Evolutionary conservation across 2,329 filamentous ascomycete genomes (phyloP), one percentile per base, ranked within the genome.

Genomic region (Zasmidium angulare): DNA sequence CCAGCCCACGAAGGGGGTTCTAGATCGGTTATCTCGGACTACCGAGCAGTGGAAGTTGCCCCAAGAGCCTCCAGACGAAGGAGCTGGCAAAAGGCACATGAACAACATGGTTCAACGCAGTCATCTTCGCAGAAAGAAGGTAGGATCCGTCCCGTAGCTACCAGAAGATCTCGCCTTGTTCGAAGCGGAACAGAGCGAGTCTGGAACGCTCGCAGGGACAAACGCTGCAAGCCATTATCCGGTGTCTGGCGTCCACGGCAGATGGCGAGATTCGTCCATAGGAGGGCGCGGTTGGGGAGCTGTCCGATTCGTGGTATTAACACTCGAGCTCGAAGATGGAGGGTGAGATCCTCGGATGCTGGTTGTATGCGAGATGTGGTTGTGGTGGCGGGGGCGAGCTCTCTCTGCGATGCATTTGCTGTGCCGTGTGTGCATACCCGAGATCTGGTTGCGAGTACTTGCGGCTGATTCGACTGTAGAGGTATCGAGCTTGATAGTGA

Each of bases 141-240:
- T 3, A 43, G n/a, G 36, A 19, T 43, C 36, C 36, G n/a, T 43
- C 36, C n/a, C n/a, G 36, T 17, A 43, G 36, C n/a, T 43, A 10
- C 36, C 26, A 29, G 14, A 17, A 43, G 36, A 43, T 43, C 36
- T 43, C n/a, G n/a, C n/a, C 36, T 7, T 43, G 36, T 4, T 29
- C 6, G 26, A 29, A 29, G 26, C 26, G 26, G 26, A 17, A 43
- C n/a, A 17, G 11, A 43, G n/a, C 3, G 36, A 50, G 24, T 50
- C 49, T 50, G 49, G 49, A 50, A 50, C 49, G 22, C 20, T 14
- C 49, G 19, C 49, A 50, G n/a, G 49, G 49, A 22, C 49, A 17
- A 29, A 50, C 22, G 49, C 49, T 50, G 49, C 49, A 2, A 22
- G 23, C 4, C 12, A 20, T 46, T 6, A 29, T 11, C 26, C 26